Conservation (phyloP, 164 flowering plant genomes). For the Vitis rupestris region DNA sequence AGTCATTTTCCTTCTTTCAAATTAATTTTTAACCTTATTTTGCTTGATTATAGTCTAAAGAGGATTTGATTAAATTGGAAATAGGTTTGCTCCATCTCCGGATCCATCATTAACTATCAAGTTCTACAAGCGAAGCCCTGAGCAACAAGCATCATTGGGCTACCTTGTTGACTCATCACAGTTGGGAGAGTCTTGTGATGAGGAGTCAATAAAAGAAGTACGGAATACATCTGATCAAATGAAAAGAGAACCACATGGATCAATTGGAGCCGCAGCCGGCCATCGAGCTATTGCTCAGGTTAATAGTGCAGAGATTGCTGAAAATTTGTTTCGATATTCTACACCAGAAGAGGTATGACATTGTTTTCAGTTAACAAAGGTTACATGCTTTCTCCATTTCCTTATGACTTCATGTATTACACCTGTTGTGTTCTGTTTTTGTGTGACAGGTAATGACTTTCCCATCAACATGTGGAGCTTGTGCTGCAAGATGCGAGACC, state of each 20-base stretch:
- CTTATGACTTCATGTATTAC: background rate
- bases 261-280: slow-evolving; percentile 75
- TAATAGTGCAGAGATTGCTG: slow-evolving; percentile 73
- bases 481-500: slow-evolving; percentile 73
- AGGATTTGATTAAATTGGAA: background rate
- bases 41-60: background rate
- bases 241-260: slow-evolving; percentile 58
- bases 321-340: slow-evolving; percentile 73
- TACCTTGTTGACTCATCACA: slow-evolving; percentile 58
- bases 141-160: slow-evolving; percentile 77
- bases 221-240: slow-evolving; percentile 16
- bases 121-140: slow-evolving; percentile 86
- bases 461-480: slow-evolving; percentile 95
- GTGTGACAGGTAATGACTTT: slow-evolving; percentile 84
- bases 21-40: background rate
- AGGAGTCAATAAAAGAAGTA: slow-evolving; percentile 23
- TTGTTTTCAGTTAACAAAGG: background rate
- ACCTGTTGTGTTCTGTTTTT: background rate
- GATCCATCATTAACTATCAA: slow-evolving; percentile 78
- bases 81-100: slow-evolving; percentile 78
- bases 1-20: background rate
- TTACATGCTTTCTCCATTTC: background rate
- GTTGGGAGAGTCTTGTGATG: slow-evolving; percentile 26
- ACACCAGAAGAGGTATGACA: slow-evolving; percentile 90
- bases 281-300: slow-evolving; percentile 85